These are phyloP conservation scores for Rasamsonia emersonii DNA, from an alignment of 2,329 filamentous ascomycete species.

Conservation along the genomic window DNA sequence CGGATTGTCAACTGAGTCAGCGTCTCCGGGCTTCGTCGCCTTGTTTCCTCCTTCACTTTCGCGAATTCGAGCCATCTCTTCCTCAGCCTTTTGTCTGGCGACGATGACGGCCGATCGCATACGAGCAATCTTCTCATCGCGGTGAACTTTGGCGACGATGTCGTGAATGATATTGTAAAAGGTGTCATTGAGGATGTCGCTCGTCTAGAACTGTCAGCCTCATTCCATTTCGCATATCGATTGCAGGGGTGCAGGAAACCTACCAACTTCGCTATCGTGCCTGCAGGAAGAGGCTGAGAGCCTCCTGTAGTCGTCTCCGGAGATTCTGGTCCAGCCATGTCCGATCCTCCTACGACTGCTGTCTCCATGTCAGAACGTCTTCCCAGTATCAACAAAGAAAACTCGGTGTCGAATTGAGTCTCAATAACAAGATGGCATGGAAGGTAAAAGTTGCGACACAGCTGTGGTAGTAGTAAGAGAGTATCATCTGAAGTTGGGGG, in stretches of 20 bases:
- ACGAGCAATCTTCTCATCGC: constrained; percentile 52
- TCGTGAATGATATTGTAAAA: constrained; percentile 54
- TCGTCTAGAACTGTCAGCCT: constrained; percentile 22
- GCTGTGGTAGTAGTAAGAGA: no score
- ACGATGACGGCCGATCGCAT: constrained; percentile 44
- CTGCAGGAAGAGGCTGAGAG: constrained; percentile 22
- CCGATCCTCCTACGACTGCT: constrained; percentile 2
- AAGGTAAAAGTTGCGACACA: no score
- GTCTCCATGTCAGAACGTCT: not conserved
- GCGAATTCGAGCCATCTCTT: constrained; percentile 23
- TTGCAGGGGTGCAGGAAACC: constrained; percentile 8
- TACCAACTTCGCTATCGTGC: constrained; percentile 35
- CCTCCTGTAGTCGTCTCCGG: constrained; percentile 22
- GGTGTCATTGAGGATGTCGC: constrained; percentile 47
- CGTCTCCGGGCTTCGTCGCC: constrained; percentile 22
- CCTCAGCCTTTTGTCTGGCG: constrained; percentile 36
- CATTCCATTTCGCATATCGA: constrained; percentile 3
- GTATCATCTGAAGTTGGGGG: no score
- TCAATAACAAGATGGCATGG: no score
- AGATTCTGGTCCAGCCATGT: constrained; percentile 15
- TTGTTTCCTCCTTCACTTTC: constrained; percentile 23
- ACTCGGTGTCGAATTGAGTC: no score
- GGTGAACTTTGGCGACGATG: constrained; percentile 50
- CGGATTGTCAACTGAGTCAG: constrained; percentile 24
- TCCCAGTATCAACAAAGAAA: no score